Evolutionary conservation across 805 yeast genomes (phyloP).

Genomic region (Saturnispora serradocipensis): DNA sequence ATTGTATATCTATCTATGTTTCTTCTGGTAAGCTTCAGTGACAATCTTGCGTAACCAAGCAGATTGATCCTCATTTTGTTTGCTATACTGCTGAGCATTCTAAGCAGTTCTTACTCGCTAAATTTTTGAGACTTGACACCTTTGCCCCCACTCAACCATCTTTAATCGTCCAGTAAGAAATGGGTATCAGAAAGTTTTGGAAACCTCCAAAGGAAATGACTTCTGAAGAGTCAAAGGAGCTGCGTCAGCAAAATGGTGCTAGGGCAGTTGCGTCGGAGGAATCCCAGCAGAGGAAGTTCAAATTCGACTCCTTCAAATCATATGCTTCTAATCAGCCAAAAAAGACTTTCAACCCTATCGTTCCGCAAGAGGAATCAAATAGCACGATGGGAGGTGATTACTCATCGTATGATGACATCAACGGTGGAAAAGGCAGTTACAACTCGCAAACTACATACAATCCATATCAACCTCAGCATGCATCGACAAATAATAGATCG

Average conservation of each 20-base stretch:
- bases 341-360: constrained; percentile 12
- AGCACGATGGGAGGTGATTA: constrained; percentile 8
- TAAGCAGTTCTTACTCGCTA: background rate
- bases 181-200: constrained; percentile 44
- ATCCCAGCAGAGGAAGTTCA: constrained; percentile 28
- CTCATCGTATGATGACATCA: constrained; percentile 8
- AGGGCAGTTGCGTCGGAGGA: constrained; percentile 30
- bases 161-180: constrained; percentile 12
- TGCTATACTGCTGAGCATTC: background rate
- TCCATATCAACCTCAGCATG: background rate
- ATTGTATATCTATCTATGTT: no score
- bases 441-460: constrained; percentile 13
- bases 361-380: constrained; percentile 12
- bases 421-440: background rate
- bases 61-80: background rate
- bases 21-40: no score
- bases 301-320: constrained; percentile 40
- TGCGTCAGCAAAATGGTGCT: constrained; percentile 33
- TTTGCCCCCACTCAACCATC: background rate
- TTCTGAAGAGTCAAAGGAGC: constrained; percentile 32
- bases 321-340: constrained; percentile 34
- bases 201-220: constrained; percentile 42
- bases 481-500: background rate
- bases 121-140: background rate
- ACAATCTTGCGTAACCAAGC: no score